Percentiles rank a stretch among this genome's conserved stretches.
These are phyloP conservation scores for Aethionema arabicum DNA, from an alignment of 345 rosid genomes.

Conservation along the genomic window DNA sequence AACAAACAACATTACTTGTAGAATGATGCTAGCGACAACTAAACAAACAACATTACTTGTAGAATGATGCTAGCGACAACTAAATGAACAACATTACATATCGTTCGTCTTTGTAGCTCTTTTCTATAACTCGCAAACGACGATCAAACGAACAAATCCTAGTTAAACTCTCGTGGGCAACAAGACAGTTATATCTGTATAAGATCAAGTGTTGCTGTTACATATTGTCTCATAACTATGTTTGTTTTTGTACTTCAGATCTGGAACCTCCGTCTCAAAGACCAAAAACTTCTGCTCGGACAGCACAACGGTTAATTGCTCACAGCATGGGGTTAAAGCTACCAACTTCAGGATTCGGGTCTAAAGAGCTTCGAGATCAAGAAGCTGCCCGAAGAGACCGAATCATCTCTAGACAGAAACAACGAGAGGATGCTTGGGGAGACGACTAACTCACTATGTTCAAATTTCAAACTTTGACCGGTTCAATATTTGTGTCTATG, in stretches of 20 bases:
- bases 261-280: conserved; percentile 86
- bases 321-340: conserved; percentile 88
- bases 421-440: conserved; percentile 94
- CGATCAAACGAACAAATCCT: too few species aligned
- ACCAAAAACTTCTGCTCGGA: conserved; percentile 86
- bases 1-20: too few species aligned
- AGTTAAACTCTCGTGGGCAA: too few species aligned
- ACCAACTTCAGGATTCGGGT: conserved; percentile 55
- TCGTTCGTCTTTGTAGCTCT: too few species aligned
- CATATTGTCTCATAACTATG: neutral
- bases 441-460: conserved; percentile 38
- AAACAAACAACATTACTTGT: too few species aligned
- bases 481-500: conserved; percentile 4
- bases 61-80: too few species aligned
- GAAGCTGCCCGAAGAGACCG: conserved; percentile 87
- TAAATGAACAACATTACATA: too few species aligned
- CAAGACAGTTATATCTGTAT: too few species aligned
- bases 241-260: conserved; percentile 44
- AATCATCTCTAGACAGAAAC: conserved; percentile 68
- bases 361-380: conserved; percentile 64
- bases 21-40: too few species aligned
- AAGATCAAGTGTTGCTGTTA: neutral
- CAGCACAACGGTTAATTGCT: conserved; percentile 91
- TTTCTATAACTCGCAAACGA: too few species aligned
- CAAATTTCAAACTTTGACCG: conserved; percentile 19